Evolutionary conservation across 1,139 yeast species (phyloP).

Genomic region (Nakaseomyces glabratus): DNA sequence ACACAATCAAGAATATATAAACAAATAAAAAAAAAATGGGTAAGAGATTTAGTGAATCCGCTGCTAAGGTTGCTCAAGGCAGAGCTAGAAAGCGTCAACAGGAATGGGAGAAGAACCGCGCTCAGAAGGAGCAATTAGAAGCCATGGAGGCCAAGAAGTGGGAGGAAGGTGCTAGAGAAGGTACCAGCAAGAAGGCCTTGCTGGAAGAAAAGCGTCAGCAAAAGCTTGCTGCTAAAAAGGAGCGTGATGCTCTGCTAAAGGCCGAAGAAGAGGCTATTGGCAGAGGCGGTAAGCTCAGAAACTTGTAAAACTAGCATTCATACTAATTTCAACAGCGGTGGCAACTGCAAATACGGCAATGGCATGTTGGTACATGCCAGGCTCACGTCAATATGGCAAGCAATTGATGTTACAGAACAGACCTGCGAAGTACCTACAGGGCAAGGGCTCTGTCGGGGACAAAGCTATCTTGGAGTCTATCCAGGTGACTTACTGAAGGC

Average conservation of each 20-base stretch:
- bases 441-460: too few relatives aligned
- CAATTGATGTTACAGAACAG: too few relatives aligned
- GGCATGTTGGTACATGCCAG: too few relatives aligned
- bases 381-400: too few relatives aligned
- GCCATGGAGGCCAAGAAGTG: conserved; percentile 25
- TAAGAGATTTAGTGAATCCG: conserved; percentile 25
- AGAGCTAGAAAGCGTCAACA: conserved; percentile 24
- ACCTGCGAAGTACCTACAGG: too few relatives aligned
- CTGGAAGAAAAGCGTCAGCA: conserved; percentile 22
- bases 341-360: neutral
- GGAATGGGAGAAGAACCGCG: conserved; percentile 19
- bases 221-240: conserved; percentile 22
- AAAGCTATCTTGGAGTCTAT: too few relatives aligned
- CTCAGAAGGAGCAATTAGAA: conserved; percentile 17
- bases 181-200: conserved; percentile 17
- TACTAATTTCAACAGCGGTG: neutral
- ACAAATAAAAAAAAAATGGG: conserved; percentile 16
- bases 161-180: conserved; percentile 32
- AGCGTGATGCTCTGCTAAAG: conserved; percentile 24
- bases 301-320: conserved; percentile 7
- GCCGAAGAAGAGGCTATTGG: conserved; percentile 21
- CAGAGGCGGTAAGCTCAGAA: conserved; percentile 18
- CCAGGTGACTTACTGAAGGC: too few relatives aligned
- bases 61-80: conserved; percentile 26
- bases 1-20: neutral